A percentile compares a stretch with the other conserved stretches of the same genome.
These are phyloP conservation scores for Leccinum subgranulosum DNA, from an alignment of 768 basidiomycete species.

Conservation along the genomic window DNA sequence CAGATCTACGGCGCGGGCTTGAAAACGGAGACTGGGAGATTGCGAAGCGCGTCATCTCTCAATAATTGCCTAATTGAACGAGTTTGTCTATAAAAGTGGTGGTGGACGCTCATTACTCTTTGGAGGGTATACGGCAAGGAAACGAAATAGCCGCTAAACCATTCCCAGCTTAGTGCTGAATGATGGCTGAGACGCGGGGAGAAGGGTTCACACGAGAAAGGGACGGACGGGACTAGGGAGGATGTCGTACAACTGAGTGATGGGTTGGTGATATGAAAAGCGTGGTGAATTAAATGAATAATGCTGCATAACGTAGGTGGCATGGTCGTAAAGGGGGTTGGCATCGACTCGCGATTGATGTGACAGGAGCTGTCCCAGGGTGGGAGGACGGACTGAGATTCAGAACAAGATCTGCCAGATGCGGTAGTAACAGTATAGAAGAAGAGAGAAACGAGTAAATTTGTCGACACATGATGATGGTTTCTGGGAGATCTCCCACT, in stretches of 20 bases:
- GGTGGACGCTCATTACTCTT: constrained; percentile 5
- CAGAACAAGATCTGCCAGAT: constrained; percentile 14
- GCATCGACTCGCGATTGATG: constrained; percentile 5
- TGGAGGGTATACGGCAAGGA: constrained; percentile 3
- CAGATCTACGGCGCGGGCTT: constrained; percentile 17
- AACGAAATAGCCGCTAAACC: constrained; percentile 9
- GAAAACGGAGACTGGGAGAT: constrained; percentile 13
- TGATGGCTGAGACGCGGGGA: not conserved
- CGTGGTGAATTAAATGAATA: constrained; percentile 16
- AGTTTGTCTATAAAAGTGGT: constrained; percentile 4
- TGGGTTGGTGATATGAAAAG: constrained; percentile 9
- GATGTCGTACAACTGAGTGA: not conserved
- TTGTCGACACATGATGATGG: constrained; percentile 6
- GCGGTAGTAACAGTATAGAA: constrained; percentile 8
- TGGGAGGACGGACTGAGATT: constrained; percentile 13
- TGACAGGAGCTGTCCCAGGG: constrained; percentile 27
- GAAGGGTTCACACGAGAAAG: constrained; percentile 16
- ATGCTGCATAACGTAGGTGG: constrained; percentile 12
- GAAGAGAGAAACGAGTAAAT: constrained; percentile 6
- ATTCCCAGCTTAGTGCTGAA: constrained; percentile 16
- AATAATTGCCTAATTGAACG: constrained; percentile 16
- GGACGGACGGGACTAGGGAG: constrained; percentile 1
- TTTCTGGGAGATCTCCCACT: constrained; percentile 20
- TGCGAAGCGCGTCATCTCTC: constrained; percentile 9
- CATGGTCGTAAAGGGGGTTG: constrained; percentile 14